phyloP scores from a whole-genome alignment of 257 asterid genomes.

The Solanum sejunctum region DNA sequence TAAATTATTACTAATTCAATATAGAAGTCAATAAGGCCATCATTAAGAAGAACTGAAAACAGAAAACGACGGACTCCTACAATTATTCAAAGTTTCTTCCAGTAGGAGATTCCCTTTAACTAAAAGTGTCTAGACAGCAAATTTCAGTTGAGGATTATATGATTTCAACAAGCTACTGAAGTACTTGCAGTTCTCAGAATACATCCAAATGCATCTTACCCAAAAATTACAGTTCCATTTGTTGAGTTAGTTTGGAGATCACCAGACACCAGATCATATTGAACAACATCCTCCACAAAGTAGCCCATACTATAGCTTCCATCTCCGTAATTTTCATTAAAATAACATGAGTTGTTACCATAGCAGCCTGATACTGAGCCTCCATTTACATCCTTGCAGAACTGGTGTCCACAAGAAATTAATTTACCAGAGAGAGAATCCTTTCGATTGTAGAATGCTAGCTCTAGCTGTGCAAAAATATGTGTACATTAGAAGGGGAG shows the following conservation, averaged over 20 bases:
- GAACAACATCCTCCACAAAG: constrained; percentile 86
- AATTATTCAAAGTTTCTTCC: neutral
- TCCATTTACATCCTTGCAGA: constrained; percentile 57
- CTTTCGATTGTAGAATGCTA: constrained; percentile 64
- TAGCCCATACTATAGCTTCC: constrained; percentile 91
- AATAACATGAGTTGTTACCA: constrained; percentile 63
- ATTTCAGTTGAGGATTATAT: neutral
- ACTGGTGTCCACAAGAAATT: constrained; percentile 45
- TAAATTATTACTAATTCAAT: neutral
- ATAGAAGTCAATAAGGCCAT: neutral
- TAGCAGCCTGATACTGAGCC: constrained; percentile 53
- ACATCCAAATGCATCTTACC: constrained; percentile 38
- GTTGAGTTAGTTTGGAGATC: constrained; percentile 80
- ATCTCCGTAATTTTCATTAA: constrained; percentile 87
- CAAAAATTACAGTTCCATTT: constrained; percentile 93
- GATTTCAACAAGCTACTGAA: neutral
- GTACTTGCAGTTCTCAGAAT: neutral
- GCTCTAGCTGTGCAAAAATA: constrained; percentile 58
- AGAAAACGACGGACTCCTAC: neutral
- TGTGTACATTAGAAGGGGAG: constrained; percentile 8
- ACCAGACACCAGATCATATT: constrained; percentile 88
- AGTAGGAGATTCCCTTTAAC: neutral
- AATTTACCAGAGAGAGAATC: constrained; percentile 64
- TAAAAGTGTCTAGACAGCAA: neutral
- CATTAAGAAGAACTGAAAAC: neutral